These are phyloP conservation scores for Miamiensis avidus DNA, from an alignment of 169 alveolate genomes.

Conservation along the genomic window DNA sequence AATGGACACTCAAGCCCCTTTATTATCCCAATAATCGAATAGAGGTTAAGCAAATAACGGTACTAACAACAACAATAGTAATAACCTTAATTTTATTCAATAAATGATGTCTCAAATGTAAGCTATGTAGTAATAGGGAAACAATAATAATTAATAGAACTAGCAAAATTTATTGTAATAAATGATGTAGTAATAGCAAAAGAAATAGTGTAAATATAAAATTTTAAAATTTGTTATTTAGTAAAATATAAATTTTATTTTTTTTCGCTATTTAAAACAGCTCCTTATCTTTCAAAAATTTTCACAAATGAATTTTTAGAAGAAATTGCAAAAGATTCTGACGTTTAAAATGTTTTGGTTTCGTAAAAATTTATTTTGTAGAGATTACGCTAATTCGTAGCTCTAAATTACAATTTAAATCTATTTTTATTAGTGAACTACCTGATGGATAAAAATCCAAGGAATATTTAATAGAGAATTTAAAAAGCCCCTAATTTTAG, in stretches of 20 bases:
- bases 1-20: too few relatives aligned
- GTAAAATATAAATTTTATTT: too few relatives aligned
- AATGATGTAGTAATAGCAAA: background rate
- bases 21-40: too few relatives aligned
- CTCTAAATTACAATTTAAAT: too few relatives aligned
- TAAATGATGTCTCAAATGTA: background rate
- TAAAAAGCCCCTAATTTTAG: background rate
- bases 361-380: background rate
- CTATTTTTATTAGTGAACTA: background rate
- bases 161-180: too few relatives aligned
- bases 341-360: background rate
- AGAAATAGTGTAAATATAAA: background rate
- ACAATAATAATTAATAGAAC: too few relatives aligned
- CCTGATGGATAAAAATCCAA: background rate
- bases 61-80: background rate
- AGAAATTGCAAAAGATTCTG: background rate
- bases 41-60: background rate
- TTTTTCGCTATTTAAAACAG: too few relatives aligned
- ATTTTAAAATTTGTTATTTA: too few relatives aligned
- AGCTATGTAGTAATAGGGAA: background rate
- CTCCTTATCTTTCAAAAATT: background rate
- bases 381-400: too few relatives aligned
- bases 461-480: too few relatives aligned
- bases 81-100: background rate
- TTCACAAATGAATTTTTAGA: background rate